Base-by-base conservation (phyloP, 176 grass and related monocot genomes). In the Carex myosuroides region DNA sequence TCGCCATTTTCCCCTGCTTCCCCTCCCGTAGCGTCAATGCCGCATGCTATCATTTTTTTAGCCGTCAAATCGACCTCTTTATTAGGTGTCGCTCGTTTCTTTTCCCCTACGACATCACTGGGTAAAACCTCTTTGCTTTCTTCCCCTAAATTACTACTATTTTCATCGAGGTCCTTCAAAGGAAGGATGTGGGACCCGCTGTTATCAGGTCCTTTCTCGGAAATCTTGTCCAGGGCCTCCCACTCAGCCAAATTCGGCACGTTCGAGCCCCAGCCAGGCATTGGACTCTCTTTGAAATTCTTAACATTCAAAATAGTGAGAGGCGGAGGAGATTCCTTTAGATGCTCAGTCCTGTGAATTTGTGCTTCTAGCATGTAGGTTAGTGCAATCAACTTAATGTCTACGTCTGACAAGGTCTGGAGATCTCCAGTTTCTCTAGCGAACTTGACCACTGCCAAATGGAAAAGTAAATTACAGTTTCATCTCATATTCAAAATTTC, bases 291-390 rank as follows among this genome's bases (percentile, higher is more conserved):
- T n/a, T 71, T 39, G 30, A 92, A 69, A 9, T 88, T 92, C 56
- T 69, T 91, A 42, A 97, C 94, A 39, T 91, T 94, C 24, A 97
- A 60, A 69, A 92, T 89, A 33, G 72, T 90, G 35, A 94, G 84
- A 3, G 92, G 94, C 73, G 94, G 94, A 20, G 92, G 96, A 7
- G 78, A 81, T 82, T 99, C 91, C 14, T 90, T 89, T 79, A 99
- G 63, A 93, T 99, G 91, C 39, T 61, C 81, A 53, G 86, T 99
- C 48, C 96, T 93, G 63, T 95, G 93, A 57, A 89, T 79, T 85
- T 99, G 89, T 26, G 93, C 81, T 84, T 99, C 96, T 62, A 99
- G 81, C 96, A 95, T 99, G 83, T 99, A 99, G 58, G 96, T 87
- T 55, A 99, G 53, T 85, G 96, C 93, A 63, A 99, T 94, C 9